Evolutionary conservation across 768 basidiomycete species (phyloP), one percentile per base, ranked within the genome.

Genomic region (Punctularia strigosozonata): DNA sequence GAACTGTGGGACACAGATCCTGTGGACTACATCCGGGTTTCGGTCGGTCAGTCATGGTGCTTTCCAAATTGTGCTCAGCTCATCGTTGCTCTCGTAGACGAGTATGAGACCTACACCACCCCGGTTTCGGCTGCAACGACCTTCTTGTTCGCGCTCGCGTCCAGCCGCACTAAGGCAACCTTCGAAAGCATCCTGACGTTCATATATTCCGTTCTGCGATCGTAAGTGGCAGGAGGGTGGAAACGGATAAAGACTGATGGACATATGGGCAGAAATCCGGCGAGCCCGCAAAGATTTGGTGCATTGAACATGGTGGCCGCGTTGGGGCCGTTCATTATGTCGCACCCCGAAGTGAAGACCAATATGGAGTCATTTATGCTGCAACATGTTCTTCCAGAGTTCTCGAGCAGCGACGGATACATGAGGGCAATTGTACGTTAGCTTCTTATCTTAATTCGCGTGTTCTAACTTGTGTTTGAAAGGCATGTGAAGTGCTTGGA

Each of bases 401-500:
- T 90, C 48, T 55, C 65, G 10, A 68, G 68, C 25, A 52, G 63
- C 4, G 75, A 88, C 44, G 75, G 80, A 0, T 89, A 82, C 54
- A 65, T 92, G 57, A 72, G 85, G 36, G 74, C 80, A 13, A 77
- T 88, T 38, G 89, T 83, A 52, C 43, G 82, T 70, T 17, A 13
- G 31, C 20, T 10, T 45, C 23, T 32, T 38, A 31, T 34, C 13
- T 39, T 34, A 7, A 22, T 10, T 4, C 12, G 18, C 1, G 22
- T 21, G 12, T 5, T 19, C 4, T 20, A 37, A 13, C 25, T 15
- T 19, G 39, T 42, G n/a, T 32, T 25, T 37, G n/a, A 7, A 46
- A 83, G 86, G 85, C 88, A 25, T 77, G 79, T 49, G 84, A 90
- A 48, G 77, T 94, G 38, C 60, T 91, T 37, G 81, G 77, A 15